Conservation (phyloP, 2,329 filamentous ascomycete species). For the Diplodia intermedia region DNA sequence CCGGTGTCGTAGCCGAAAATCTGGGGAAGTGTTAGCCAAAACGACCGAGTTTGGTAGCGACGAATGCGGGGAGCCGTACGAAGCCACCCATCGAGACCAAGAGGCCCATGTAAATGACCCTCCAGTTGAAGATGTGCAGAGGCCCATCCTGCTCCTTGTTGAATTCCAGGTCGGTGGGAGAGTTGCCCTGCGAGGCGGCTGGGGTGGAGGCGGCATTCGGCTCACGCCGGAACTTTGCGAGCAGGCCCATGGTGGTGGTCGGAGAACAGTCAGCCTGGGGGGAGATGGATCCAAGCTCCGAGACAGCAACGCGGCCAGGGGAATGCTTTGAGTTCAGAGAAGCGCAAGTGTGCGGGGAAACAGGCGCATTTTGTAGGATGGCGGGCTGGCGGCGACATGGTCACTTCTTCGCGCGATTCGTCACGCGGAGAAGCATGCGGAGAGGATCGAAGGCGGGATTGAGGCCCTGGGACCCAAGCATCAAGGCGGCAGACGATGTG, state of each 20-base stretch:
- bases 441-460: not conserved
- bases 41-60: not conserved
- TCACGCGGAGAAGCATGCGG: not conserved
- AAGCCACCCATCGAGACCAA: constrained; percentile 48
- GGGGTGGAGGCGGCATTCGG: constrained; percentile 7
- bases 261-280: not conserved
- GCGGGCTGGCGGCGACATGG: not conserved
- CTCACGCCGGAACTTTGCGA: constrained; percentile 19
- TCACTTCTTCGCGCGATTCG: constrained; percentile 1
- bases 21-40: constrained; percentile 12
- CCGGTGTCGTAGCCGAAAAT: constrained; percentile 45
- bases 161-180: constrained; percentile 12
- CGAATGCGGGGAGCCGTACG: not conserved
- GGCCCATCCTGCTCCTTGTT: constrained; percentile 14
- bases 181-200: not conserved
- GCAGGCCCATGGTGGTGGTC: constrained; percentile 12
- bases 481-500: not conserved
- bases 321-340: not conserved
- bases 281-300: not conserved
- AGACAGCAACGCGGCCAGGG: not conserved
- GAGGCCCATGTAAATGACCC: constrained; percentile 40
- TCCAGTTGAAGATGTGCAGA: constrained; percentile 23
- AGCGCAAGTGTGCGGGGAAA: not conserved
- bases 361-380: constrained; percentile 8
- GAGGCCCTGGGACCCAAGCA: not conserved